phyloP scores from a whole-genome alignment of 2,329 filamentous ascomycete species.

The Didymella pomorum region DNA sequence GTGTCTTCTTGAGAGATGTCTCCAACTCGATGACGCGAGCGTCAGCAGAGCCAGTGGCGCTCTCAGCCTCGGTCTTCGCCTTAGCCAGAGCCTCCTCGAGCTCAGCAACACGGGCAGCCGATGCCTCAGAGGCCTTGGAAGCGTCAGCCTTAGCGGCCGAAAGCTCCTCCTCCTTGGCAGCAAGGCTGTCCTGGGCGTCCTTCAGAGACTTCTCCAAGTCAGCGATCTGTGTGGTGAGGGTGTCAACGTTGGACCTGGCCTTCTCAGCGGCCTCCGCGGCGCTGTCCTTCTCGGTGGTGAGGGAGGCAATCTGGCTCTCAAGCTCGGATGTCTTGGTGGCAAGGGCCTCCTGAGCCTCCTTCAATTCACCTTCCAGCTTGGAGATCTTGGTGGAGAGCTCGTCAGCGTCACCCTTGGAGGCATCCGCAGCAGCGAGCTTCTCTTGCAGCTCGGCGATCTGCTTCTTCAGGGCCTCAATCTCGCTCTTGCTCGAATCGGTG shows the following conservation, averaged over 20 bases:
- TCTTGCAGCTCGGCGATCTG: conserved; percentile 36
- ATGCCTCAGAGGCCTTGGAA: conserved; percentile 25
- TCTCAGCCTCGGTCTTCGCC: conserved; percentile 21
- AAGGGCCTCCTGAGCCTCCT: conserved; percentile 36
- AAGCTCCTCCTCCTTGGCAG: conserved; percentile 26
- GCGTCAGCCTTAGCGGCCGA: conserved; percentile 25
- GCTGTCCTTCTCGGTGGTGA: conserved; percentile 34
- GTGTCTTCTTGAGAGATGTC: conserved; percentile 23
- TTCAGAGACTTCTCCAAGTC: conserved; percentile 27
- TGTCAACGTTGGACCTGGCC: conserved; percentile 34
- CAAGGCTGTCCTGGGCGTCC: conserved; percentile 23
- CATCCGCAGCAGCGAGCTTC: conserved; percentile 35
- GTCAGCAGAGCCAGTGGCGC: conserved; percentile 21
- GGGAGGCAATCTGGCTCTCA: conserved; percentile 28
- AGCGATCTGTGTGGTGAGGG: conserved; percentile 34
- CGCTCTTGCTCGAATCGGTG: conserved; percentile 33
- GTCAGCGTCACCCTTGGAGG: conserved; percentile 39
- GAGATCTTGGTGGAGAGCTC: conserved; percentile 37
- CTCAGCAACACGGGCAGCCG: conserved; percentile 23
- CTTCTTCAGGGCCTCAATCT: conserved; percentile 34
- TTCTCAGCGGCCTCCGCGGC: conserved; percentile 36
- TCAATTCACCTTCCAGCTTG: conserved; percentile 38
- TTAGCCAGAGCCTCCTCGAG: conserved; percentile 23
- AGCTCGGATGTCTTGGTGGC: conserved; percentile 36
- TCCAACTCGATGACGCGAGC: conserved; percentile 27